Evolutionary conservation across 345 rosid genomes (phyloP).

Genomic region (Conringia planisiliqua): DNA sequence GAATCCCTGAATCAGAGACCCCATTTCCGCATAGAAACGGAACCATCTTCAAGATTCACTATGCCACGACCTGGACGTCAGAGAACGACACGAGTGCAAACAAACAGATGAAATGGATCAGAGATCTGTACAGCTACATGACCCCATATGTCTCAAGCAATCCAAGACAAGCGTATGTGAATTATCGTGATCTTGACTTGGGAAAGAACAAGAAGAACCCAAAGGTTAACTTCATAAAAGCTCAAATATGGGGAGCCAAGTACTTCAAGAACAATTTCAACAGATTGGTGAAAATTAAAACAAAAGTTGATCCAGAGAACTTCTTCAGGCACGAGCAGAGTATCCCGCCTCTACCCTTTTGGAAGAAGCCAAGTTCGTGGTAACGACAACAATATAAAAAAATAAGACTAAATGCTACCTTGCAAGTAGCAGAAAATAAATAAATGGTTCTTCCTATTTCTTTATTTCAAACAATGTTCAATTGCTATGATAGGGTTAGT

Average conservation of each 20-base stretch:
- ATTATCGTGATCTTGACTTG: slow-evolving; percentile 66
- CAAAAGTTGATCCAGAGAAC: slow-evolving; percentile 40
- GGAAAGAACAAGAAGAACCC: slow-evolving; percentile 41
- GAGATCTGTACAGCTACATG: slow-evolving; percentile 48
- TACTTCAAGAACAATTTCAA: slow-evolving; percentile 37
- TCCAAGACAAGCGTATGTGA: slow-evolving; percentile 55
- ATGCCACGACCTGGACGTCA: neutral
- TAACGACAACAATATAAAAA: neutral
- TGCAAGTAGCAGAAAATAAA: neutral
- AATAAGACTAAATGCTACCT: neutral
- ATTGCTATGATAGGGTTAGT: too few species aligned
- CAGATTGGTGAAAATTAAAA: slow-evolving; percentile 32
- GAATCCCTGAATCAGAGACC: neutral
- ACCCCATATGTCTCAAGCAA: slow-evolving; percentile 50
- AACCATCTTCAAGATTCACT: neutral
- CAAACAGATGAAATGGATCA: slow-evolving; percentile 35
- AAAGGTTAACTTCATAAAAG: slow-evolving; percentile 24
- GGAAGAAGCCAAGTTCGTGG: neutral
- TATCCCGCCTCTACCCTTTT: slow-evolving; percentile 11
- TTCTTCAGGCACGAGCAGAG: slow-evolving; percentile 44
- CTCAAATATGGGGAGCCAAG: slow-evolving; percentile 41
- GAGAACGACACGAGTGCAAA: slow-evolving; percentile 6
- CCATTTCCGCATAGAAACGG: neutral
- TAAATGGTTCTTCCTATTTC: too few species aligned
- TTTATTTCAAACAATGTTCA: too few species aligned